phyloP scores from a whole-genome alignment of 2,329 filamentous ascomycete genomes.

The Bipolaris cookei region DNA sequence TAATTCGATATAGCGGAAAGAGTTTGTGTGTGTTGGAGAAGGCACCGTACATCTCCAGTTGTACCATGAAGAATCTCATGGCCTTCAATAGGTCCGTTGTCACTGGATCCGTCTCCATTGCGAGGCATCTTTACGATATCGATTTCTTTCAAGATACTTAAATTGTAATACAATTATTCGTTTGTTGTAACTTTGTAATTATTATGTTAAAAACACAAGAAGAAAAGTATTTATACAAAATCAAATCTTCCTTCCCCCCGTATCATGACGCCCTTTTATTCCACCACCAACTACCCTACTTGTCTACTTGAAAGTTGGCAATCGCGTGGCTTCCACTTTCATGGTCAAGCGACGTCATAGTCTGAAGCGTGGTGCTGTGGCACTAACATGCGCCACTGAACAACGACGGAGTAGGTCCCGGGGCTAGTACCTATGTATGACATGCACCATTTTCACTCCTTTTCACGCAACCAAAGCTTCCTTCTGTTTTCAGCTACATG shows the following conservation, averaged over 20 bases:
- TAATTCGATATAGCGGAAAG: too few species aligned
- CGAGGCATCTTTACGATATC: slow-evolving; percentile 44
- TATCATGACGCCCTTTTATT: not conserved
- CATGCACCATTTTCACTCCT: not conserved
- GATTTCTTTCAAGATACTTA: not conserved
- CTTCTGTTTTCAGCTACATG: not conserved
- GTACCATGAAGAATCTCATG: slow-evolving; percentile 49
- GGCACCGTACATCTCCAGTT: slow-evolving; percentile 40
- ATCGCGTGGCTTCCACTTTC: not conserved
- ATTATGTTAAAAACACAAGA: not conserved
- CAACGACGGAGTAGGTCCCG: slow-evolving; percentile 5
- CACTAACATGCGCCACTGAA: slow-evolving; percentile 7
- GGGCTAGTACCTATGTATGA: not conserved
- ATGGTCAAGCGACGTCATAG: slow-evolving; percentile 13
- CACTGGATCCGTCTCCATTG: slow-evolving; percentile 49
- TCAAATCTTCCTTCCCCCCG: not conserved
- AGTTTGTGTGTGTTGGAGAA: not conserved
- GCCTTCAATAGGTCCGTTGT: slow-evolving; percentile 51
- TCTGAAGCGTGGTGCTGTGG: not conserved
- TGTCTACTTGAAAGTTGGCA: slow-evolving; percentile 13
- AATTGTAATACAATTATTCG: not conserved
- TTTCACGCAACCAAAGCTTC: not conserved
- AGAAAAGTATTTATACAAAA: not conserved
- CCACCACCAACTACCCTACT: not conserved
- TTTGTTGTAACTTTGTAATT: not conserved